Conservation (phyloP, 441 rosid genomes). For the Bruguiera hainesii region DNA sequence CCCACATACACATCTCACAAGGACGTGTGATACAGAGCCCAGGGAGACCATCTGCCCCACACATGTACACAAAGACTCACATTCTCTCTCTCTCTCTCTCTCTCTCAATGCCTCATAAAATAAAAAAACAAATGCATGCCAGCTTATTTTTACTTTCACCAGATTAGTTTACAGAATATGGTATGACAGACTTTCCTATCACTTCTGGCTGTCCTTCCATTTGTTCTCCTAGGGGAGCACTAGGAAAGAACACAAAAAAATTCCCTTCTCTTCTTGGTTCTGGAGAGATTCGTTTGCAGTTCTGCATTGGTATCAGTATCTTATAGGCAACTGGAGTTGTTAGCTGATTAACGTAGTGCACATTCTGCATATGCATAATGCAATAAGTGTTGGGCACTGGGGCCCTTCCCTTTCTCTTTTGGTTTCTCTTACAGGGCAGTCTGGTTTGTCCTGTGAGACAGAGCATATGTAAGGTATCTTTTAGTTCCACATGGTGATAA, state of each 20-base stretch:
- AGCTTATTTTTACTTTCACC: slow-evolving; percentile 15
- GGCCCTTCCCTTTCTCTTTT: slow-evolving; percentile 22
- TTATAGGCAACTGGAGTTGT: slow-evolving; percentile 7
- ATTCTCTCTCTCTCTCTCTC: neutral
- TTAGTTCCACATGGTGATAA: slow-evolving; percentile 6
- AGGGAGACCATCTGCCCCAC: slow-evolving; percentile 35
- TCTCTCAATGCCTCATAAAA: neutral
- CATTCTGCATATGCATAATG: slow-evolving; percentile 15
- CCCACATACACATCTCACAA: slow-evolving; percentile 60
- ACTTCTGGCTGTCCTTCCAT: slow-evolving; percentile 35
- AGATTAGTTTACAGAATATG: slow-evolving; percentile 18
- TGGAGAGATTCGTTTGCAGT: slow-evolving; percentile 37
- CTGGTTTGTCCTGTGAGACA: slow-evolving; percentile 20
- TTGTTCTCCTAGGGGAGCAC: slow-evolving; percentile 30
- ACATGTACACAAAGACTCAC: slow-evolving; percentile 3
- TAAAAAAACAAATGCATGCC: neutral
- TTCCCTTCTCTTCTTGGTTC: slow-evolving; percentile 54
- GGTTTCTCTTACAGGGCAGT: slow-evolving; percentile 15
- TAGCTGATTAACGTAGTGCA: slow-evolving; percentile 16
- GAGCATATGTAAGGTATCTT: slow-evolving; percentile 10
- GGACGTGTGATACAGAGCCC: slow-evolving; percentile 42
- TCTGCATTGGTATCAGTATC: slow-evolving; percentile 25
- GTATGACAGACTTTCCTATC: slow-evolving; percentile 25
- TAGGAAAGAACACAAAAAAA: neutral
- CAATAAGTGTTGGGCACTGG: slow-evolving; percentile 21